Percentiles rank a stretch among this genome's conserved stretches.
phyloP scores from a whole-genome alignment of 805 yeast species.

The Lipomyces orientalis region DNA sequence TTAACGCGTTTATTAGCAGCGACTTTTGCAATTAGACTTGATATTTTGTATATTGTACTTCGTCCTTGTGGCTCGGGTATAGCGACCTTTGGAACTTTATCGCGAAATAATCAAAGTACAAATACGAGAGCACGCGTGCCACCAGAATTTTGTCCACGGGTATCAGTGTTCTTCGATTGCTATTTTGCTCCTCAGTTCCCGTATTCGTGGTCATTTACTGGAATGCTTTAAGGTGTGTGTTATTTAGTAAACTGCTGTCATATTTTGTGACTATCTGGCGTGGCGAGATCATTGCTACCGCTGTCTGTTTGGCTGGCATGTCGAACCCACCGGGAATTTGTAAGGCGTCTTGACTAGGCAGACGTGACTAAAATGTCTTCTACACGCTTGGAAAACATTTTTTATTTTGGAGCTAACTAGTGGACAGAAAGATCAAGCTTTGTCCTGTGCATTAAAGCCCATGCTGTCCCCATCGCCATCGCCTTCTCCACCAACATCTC shows the following conservation, averaged over 20 bases:
- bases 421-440: slow-evolving; percentile 1
- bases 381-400: too few relatives aligned
- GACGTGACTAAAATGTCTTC: background rate
- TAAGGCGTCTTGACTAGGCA: background rate
- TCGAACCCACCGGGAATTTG: background rate
- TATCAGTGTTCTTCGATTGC: background rate
- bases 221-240: background rate
- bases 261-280: background rate
- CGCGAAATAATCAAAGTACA: too few relatives aligned
- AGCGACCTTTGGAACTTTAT: background rate
- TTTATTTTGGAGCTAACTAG: background rate
- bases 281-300: background rate
- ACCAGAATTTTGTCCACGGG: background rate
- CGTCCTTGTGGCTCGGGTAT: background rate
- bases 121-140: background rate
- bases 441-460: background rate
- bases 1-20: background rate
- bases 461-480: slow-evolving; percentile 3
- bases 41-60: background rate
- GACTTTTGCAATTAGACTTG: background rate
- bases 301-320: background rate
- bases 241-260: background rate
- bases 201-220: background rate
- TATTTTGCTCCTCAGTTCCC: background rate
- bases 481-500: slow-evolving; percentile 5